A percentile compares a stretch with the other conserved stretches of the same genome.
Evolutionary conservation across 1,284 basidiomycete species (phyloP).

Genomic region (Laetiporus sulphureus): DNA sequence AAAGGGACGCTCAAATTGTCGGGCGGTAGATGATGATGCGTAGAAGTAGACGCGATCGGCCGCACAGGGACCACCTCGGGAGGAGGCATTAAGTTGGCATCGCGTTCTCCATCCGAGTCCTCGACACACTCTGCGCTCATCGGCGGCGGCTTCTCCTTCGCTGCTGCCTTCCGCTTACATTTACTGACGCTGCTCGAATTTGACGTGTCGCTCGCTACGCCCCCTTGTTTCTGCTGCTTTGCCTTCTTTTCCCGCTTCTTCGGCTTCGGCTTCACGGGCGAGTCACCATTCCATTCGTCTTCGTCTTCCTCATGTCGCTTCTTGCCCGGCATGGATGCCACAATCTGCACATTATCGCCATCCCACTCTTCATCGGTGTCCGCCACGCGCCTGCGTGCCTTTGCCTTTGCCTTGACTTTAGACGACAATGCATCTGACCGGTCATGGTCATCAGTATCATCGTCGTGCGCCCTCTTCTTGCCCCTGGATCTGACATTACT

Average conservation of each 20-base stretch:
- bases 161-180: slow-evolving; percentile 4
- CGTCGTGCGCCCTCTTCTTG: background rate
- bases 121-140: background rate
- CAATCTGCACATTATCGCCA: slow-evolving; percentile 7
- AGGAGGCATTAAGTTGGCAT: too few species aligned
- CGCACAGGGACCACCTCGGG: slow-evolving; percentile 8
- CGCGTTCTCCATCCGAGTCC: slow-evolving; percentile 1
- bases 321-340: slow-evolving; percentile 15
- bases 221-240: slow-evolving; percentile 2
- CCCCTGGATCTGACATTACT: slow-evolving; percentile 7
- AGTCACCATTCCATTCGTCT: slow-evolving; percentile 1
- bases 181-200: too few species aligned
- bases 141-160: background rate
- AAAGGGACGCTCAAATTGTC: background rate
- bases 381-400: slow-evolving; percentile 16
- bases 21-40: slow-evolving; percentile 16
- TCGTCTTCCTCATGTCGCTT: slow-evolving; percentile 8
- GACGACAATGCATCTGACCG: background rate
- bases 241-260: slow-evolving; percentile 19
- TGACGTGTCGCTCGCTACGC: too few species aligned
- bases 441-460: slow-evolving; percentile 1
- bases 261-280: slow-evolving; percentile 8
- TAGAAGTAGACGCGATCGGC: slow-evolving; percentile 2
- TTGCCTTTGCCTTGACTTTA: slow-evolving; percentile 5
- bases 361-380: slow-evolving; percentile 23